Base-by-base conservation (phyloP, 352 stramenopile species). In the Phytopythium kandeliae region DNA sequence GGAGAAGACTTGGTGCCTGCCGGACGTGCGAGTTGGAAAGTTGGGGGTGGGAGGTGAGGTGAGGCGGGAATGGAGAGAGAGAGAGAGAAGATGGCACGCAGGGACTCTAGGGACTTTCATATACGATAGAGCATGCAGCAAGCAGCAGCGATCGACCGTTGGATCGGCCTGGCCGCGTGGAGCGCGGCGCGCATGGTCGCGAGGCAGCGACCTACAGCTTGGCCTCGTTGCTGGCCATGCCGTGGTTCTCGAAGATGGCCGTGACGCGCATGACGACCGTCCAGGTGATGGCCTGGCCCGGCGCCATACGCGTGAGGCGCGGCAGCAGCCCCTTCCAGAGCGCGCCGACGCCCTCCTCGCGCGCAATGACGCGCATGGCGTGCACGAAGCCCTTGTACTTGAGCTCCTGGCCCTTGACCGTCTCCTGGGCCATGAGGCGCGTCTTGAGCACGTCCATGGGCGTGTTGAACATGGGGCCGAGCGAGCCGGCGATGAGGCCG, bases 291-390 rank as follows among this genome's bases (percentile, higher is more conserved):
- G 95, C 96, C 67, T 98, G 96, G 37, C 96, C 96, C 2, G 96
- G 96, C 41, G 97, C 94, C 74, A 99, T 98, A 46, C 95, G 78
- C 65, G 97, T 92, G 28, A 99, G 77, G 46, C 96, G 81, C 28
- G 96, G 96, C 31, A 96, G 88, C 37, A 99, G 78, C 19, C 96
- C 96, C 82, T 98, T 99, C 95, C 95, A 99, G 15, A 99, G 72
- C 10, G 96, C 95, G 5, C 77, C 62, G 0, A 96, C 65, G 19
- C 96, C 96, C 67, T 99, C 96, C 65, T 98, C 96, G 59, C 85
- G 84, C 4, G 90, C 78, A 62, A 99, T 98, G n/a, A 97, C 62
- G 24, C 79, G 62, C 63, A 97, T 87, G 22, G 85, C 90, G 67
- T 98, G 90, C 25, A 96, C 69, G 48, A 98, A 92, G 44, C 93